Evolutionary conservation across 805 yeast species (phyloP).

Genomic region (Torulaspora gathmanii): DNA sequence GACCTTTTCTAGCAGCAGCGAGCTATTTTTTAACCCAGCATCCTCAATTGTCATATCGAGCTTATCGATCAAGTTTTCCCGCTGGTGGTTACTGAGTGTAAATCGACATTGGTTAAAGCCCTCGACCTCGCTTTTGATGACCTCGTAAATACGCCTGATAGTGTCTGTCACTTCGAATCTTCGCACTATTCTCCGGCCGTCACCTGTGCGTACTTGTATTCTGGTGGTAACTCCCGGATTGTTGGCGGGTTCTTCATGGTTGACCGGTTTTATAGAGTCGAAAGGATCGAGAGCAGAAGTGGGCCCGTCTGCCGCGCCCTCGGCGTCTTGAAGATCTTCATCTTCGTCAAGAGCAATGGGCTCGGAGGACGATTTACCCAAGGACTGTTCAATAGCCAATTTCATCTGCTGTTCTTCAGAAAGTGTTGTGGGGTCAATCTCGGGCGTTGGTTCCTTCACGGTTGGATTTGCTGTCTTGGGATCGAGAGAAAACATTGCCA

Average conservation of each 20-base stretch:
- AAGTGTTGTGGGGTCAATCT: constrained; percentile 58
- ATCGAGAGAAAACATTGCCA: constrained; percentile 58
- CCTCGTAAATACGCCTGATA: constrained; percentile 57
- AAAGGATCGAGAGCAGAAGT: constrained; percentile 44
- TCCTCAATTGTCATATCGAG: constrained; percentile 58
- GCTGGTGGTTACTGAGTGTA: constrained; percentile 49
- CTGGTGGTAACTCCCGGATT: constrained; percentile 58
- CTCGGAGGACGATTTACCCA: constrained; percentile 37
- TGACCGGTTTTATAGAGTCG: constrained; percentile 45
- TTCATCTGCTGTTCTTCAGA: constrained; percentile 83
- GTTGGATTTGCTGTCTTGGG: constrained; percentile 62
- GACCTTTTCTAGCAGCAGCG: constrained; percentile 59
- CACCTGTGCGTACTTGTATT: constrained; percentile 82
- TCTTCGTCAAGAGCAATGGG: constrained; percentile 25
- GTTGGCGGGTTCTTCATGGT: constrained; percentile 59
- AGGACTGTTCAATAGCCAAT: constrained; percentile 64
- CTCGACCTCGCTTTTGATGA: constrained; percentile 56
- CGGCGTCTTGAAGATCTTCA: constrained; percentile 9
- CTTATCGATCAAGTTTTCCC: constrained; percentile 51
- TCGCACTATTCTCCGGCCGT: constrained; percentile 76
- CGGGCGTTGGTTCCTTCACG: constrained; percentile 51
- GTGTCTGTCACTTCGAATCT: constrained; percentile 55
- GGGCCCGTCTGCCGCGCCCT: constrained; percentile 21
- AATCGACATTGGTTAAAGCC: constrained; percentile 43
- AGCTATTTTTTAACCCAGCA: constrained; percentile 79